Conservation (phyloP, 1,284 basidiomycete species). For the Irpex lacteus region DNA sequence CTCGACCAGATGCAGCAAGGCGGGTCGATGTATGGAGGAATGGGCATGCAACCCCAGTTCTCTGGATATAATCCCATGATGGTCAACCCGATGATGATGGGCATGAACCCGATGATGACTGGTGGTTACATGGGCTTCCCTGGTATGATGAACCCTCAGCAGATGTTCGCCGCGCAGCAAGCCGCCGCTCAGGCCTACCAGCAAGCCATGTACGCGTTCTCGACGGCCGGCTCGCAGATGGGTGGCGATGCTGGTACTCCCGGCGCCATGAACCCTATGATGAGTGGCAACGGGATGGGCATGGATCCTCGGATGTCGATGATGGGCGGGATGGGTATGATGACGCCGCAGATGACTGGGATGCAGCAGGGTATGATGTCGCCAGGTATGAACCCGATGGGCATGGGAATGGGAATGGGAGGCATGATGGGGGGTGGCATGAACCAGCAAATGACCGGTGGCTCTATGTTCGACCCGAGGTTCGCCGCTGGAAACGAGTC, state of each 20-base stretch:
- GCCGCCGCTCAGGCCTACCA: constrained; percentile 82
- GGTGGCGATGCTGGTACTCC: constrained; percentile 49
- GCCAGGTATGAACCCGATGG: constrained; percentile 14
- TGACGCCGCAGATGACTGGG: constrained; percentile 28
- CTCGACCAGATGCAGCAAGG: constrained; percentile 82
- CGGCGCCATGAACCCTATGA: constrained; percentile 49
- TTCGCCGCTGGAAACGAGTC: constrained; percentile 14
- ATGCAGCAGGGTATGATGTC: constrained; percentile 16
- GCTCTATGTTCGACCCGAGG: constrained; percentile 17
- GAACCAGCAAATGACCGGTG: constrained; percentile 23
- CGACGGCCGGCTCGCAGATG: constrained; percentile 71
- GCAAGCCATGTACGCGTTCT: constrained; percentile 88
- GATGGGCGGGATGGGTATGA: constrained; percentile 45
- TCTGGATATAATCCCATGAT: constrained; percentile 55
- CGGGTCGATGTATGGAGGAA: constrained; percentile 63
- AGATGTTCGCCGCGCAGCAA: constrained; percentile 89
- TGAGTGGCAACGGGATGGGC: constrained; percentile 45
- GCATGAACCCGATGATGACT: constrained; percentile 46
- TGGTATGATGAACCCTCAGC: constrained; percentile 77
- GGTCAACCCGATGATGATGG: constrained; percentile 52
- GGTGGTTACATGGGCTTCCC: constrained; percentile 46
- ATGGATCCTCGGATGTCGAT: constrained; percentile 51
- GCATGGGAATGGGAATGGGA: constrained; percentile 19
- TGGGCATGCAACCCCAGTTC: constrained; percentile 27
- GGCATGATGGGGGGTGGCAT: constrained; percentile 6